Evolutionary conservation across 805 yeast genomes (phyloP).

Genomic region (Ogataea naganishii): DNA sequence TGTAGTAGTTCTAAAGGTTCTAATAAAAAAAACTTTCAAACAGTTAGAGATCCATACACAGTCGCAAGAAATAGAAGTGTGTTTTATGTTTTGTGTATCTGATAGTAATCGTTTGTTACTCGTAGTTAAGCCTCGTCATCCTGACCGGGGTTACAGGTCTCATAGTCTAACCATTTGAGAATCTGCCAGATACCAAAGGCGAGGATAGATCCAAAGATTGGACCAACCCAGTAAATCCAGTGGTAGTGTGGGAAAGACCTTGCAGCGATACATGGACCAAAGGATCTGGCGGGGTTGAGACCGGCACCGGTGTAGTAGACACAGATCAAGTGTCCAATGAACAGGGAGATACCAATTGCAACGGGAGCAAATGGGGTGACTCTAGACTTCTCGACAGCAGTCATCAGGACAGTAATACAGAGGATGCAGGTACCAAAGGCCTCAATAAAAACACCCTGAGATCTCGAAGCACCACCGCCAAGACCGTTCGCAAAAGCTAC

Average conservation of each 20-base stretch:
- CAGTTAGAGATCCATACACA: no score
- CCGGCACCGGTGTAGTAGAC: constrained; percentile 89
- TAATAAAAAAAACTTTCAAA: no score
- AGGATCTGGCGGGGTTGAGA: constrained; percentile 81
- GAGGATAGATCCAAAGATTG: constrained; percentile 59
- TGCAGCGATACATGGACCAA: constrained; percentile 76
- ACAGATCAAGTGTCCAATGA: constrained; percentile 73
- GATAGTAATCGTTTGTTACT: neutral
- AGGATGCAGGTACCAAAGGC: constrained; percentile 70
- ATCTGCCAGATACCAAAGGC: constrained; percentile 62
- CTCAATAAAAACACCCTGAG: constrained; percentile 76
- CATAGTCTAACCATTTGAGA: constrained; percentile 58
- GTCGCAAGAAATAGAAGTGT: no score
- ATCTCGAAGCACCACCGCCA: constrained; percentile 62
- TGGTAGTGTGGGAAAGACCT: constrained; percentile 69
- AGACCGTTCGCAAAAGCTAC: constrained; percentile 62
- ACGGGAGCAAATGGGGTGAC: constrained; percentile 76
- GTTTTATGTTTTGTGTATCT: no score
- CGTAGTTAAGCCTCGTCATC: constrained; percentile 45
- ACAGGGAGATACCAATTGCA: constrained; percentile 73
- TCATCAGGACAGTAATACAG: constrained; percentile 68
- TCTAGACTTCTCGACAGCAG: constrained; percentile 76
- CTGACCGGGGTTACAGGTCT: constrained; percentile 63
- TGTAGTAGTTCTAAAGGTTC: no score
- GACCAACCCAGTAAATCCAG: constrained; percentile 94